Percentiles rank a stretch among this genome's conserved stretches.
phyloP scores from a whole-genome alignment of 2,329 filamentous ascomycete genomes.

The Neofusicoccum cordaticola region DNA sequence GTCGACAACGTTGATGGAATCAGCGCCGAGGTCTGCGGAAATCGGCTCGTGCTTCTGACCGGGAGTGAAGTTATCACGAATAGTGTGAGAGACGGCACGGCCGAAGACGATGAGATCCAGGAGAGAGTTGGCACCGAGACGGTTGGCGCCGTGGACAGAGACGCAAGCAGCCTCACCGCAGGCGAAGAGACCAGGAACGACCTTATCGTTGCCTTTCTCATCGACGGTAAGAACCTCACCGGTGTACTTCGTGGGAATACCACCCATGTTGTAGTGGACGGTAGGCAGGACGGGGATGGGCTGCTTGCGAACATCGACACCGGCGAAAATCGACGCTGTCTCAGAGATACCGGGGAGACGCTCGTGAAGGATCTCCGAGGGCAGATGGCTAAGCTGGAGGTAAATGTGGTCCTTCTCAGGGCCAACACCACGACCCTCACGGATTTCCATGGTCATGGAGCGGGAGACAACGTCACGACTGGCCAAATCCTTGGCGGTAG shows the following conservation, averaged over 20 bases:
- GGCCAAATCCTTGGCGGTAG: constrained; percentile 95
- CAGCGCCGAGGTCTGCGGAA: constrained; percentile 80
- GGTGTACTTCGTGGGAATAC: constrained; percentile 96
- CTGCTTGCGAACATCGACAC: constrained; percentile 95
- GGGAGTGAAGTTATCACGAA: constrained; percentile 89
- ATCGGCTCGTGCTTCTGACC: constrained; percentile 77
- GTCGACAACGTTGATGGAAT: constrained; percentile 84
- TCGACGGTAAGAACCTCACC: constrained; percentile 92
- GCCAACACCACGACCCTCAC: constrained; percentile 93
- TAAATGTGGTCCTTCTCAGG: constrained; percentile 98
- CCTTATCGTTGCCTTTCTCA: constrained; percentile 80
- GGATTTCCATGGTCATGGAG: constrained; percentile 98
- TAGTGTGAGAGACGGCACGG: constrained; percentile 93
- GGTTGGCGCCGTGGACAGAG: constrained; percentile 97
- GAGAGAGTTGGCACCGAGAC: constrained; percentile 95
- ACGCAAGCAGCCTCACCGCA: constrained; percentile 97
- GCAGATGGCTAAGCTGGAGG: constrained; percentile 94
- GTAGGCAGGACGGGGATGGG: constrained; percentile 95
- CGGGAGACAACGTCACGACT: constrained; percentile 94
- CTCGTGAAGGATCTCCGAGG: constrained; percentile 87
- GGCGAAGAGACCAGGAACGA: constrained; percentile 92
- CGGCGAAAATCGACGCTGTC: constrained; percentile 94
- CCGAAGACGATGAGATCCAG: constrained; percentile 97
- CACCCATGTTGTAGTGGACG: constrained; percentile 99
- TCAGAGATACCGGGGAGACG: constrained; percentile 98